These are phyloP conservation scores for Pythium monospermum DNA, from an alignment of 352 stramenopile genomes.

Conservation along the genomic window DNA sequence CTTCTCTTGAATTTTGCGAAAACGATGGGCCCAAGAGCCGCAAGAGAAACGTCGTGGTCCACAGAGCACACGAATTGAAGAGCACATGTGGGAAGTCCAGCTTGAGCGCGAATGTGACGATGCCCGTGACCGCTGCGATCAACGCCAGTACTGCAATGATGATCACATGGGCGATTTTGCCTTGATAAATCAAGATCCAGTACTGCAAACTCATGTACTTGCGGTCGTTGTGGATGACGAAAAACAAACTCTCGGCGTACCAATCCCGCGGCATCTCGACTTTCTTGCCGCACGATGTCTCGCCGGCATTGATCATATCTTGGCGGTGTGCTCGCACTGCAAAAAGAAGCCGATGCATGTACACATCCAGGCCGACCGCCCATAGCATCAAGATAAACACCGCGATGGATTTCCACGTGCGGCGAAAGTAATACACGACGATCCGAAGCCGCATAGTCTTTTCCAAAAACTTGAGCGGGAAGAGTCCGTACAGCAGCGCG, in stretches of 20 bases:
- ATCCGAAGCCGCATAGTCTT: conserved; percentile 59
- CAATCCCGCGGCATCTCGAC: conserved; percentile 34
- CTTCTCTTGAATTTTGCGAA: conserved; percentile 39
- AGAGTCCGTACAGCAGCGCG: conserved; percentile 47
- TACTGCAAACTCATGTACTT: conserved; percentile 45
- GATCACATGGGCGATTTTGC: conserved; percentile 53
- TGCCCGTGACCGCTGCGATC: conserved; percentile 47
- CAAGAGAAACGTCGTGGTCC: conserved; percentile 48
- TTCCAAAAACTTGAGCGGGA: conserved; percentile 69
- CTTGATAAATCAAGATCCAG: conserved; percentile 65
- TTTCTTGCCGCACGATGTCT: conserved; percentile 40
- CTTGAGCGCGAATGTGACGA: conserved; percentile 70
- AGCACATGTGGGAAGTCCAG: conserved; percentile 75
- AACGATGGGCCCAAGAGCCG: conserved; percentile 42
- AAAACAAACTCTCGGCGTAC: conserved; percentile 42
- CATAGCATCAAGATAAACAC: conserved; percentile 65
- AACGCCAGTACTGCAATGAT: conserved; percentile 62
- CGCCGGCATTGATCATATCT: conserved; percentile 29
- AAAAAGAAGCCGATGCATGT: conserved; percentile 52
- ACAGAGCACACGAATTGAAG: conserved; percentile 44
- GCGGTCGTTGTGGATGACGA: conserved; percentile 17
- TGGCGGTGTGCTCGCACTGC: conserved; percentile 33
- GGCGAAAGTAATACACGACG: conserved; percentile 69
- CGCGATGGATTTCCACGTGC: conserved; percentile 67
- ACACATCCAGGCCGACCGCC: conserved; percentile 57